phyloP scores from a whole-genome alignment of 768 basidiomycete genomes.

The Naganishia onofrii region DNA sequence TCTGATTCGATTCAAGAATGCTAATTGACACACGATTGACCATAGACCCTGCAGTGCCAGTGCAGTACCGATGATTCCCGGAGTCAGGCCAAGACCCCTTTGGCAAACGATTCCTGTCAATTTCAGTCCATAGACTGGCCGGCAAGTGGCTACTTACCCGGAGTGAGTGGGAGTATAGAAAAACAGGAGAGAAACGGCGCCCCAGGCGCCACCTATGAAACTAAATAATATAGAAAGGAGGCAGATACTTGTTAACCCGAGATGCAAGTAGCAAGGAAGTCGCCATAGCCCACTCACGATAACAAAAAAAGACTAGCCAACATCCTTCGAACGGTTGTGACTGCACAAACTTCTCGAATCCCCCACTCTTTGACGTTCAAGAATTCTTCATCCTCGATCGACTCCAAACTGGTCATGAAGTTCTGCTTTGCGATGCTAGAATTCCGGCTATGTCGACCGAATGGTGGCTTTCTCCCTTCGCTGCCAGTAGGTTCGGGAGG shows the following conservation, averaged over 20 bases:
- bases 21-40: slow-evolving; percentile 46
- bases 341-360: slow-evolving; percentile 45
- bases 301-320: slow-evolving; percentile 43
- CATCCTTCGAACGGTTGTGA: slow-evolving; percentile 41
- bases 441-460: slow-evolving; percentile 18
- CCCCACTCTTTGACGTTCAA: slow-evolving; percentile 36
- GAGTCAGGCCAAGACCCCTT: slow-evolving; percentile 49
- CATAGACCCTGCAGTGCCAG: slow-evolving; percentile 47
- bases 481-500: neutral
- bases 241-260: no score
- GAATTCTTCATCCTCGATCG: slow-evolving; percentile 19
- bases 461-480: neutral
- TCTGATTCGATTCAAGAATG: slow-evolving; percentile 43
- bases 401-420: neutral
- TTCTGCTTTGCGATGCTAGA: neutral
- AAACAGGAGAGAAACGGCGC: slow-evolving; percentile 46
- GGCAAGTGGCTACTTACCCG: slow-evolving; percentile 41
- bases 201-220: slow-evolving; percentile 47
- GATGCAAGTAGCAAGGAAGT: neutral
- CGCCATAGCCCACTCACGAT: slow-evolving; percentile 36
- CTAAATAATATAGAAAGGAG: slow-evolving; percentile 30
- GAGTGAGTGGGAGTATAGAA: slow-evolving; percentile 45
- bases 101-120: neutral
- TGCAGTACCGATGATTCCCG: slow-evolving; percentile 46
- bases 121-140: no score